phyloP scores from a whole-genome alignment of 2,329 filamentous ascomycete species.

The Nemania sp. region DNA sequence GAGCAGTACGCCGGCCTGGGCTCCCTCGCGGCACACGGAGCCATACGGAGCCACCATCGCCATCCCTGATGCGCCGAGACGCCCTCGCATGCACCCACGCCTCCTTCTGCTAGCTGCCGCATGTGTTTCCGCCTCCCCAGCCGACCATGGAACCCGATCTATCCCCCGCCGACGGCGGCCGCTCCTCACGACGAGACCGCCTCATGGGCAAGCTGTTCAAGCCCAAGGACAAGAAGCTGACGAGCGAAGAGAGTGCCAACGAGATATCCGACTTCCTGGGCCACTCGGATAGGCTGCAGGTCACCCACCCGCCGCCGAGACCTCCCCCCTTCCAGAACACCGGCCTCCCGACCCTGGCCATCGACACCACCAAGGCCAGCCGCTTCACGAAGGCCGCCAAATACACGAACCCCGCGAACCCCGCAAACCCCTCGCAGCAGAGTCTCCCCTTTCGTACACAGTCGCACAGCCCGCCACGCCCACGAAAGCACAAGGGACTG shows the following conservation, averaged over 20 bases:
- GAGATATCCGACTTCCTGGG: conserved; percentile 65
- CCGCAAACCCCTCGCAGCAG: conserved; percentile 48
- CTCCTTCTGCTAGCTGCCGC: conserved; percentile 5
- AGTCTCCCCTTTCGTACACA: conserved; percentile 50
- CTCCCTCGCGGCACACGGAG: neutral
- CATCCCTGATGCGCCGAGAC: neutral
- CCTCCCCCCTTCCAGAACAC: conserved; percentile 38
- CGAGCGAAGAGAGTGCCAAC: conserved; percentile 51
- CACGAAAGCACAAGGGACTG: conserved; percentile 64
- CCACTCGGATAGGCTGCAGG: conserved; percentile 58
- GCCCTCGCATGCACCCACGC: conserved; percentile 13
- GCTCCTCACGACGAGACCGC: conserved; percentile 46
- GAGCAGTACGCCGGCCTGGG: conserved; percentile 4
- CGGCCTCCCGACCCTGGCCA: conserved; percentile 49
- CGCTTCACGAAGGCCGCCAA: conserved; percentile 60
- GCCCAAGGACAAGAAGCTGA: conserved; percentile 42
- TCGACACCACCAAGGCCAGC: conserved; percentile 60
- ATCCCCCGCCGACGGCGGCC: conserved; percentile 35
- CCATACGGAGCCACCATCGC: neutral
- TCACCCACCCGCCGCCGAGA: conserved; percentile 55
- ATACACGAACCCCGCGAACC: conserved; percentile 50
- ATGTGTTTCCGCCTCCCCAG: conserved; percentile 5
- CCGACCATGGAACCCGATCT: conserved; percentile 39
- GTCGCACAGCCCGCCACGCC: conserved; percentile 50
- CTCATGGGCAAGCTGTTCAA: conserved; percentile 67